A percentile compares a stretch with the other conserved stretches of the same genome.
Conservation (phyloP, 208 protist genomes). For the Acanthamoeba royreba region DNA sequence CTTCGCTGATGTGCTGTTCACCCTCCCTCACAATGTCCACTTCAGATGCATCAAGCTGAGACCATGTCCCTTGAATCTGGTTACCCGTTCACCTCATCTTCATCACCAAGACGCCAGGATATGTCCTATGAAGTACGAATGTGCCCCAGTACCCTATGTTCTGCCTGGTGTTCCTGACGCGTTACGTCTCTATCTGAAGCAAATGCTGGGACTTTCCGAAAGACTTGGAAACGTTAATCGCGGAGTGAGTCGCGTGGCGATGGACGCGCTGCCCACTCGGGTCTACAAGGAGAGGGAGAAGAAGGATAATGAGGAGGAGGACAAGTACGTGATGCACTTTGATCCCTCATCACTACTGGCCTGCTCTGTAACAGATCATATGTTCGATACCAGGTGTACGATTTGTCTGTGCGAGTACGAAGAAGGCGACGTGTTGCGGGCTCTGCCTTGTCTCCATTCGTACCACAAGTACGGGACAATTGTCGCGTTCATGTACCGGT, state of each 20-base stretch:
- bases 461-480: slow-evolving; percentile 59
- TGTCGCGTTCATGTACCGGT: background rate
- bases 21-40: background rate
- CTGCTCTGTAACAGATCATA: background rate
- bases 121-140: slow-evolving; percentile 24
- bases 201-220: slow-evolving; percentile 1
- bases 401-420: slow-evolving; percentile 71
- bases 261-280: background rate
- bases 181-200: background rate
- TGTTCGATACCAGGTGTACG: slow-evolving; percentile 44
- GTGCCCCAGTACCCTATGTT: background rate
- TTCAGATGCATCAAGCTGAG: background rate
- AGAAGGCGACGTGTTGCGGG: slow-evolving; percentile 65
- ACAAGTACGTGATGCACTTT: background rate
- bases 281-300: background rate
- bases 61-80: background rate
- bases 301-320: background rate
- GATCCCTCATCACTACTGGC: background rate
- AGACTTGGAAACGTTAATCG: background rate
- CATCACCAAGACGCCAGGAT: background rate
- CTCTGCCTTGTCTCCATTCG: slow-evolving; percentile 69
- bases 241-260: background rate
- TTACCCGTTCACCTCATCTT: background rate
- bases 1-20: background rate
- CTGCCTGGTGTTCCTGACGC: background rate